Evolutionary conservation across 2,329 filamentous ascomycete species (phyloP).

Genomic region (Simplicillium sp.): DNA sequence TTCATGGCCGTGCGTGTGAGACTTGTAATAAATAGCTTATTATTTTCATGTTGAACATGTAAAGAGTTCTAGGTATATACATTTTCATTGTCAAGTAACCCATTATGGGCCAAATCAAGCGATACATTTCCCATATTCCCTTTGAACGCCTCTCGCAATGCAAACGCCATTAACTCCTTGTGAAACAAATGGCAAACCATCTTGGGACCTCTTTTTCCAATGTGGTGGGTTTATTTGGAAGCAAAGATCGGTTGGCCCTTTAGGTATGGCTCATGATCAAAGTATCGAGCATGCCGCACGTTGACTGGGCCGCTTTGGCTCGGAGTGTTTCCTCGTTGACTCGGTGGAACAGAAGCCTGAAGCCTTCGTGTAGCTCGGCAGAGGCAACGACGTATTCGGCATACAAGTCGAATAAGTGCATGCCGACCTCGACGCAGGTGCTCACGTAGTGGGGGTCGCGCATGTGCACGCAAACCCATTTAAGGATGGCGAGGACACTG

Average conservation of each 20-base stretch:
- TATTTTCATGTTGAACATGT: too few species aligned
- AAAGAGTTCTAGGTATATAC: too few species aligned
- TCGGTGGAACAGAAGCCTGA: slow-evolving; percentile 58
- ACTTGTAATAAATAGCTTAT: too few species aligned
- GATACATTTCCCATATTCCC: too few species aligned
- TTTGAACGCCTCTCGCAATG: slow-evolving; percentile 10
- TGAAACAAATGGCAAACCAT: too few species aligned
- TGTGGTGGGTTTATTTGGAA: too few species aligned
- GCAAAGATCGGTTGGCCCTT: too few species aligned
- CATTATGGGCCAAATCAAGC: too few species aligned
- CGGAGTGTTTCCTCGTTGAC: slow-evolving; percentile 74
- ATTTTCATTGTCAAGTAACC: too few species aligned
- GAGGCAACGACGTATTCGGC: slow-evolving; percentile 68
- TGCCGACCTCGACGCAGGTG: slow-evolving; percentile 73
- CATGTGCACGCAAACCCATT: slow-evolving; percentile 75
- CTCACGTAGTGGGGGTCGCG: slow-evolving; percentile 72
- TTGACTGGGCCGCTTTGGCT: slow-evolving; percentile 73
- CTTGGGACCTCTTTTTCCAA: too few species aligned
- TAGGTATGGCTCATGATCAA: slow-evolving; percentile 20
- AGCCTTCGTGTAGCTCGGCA: slow-evolving; percentile 59
- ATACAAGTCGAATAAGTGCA: slow-evolving; percentile 81
- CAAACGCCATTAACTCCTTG: slow-evolving; percentile 2
- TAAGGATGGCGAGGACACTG: slow-evolving; percentile 70
- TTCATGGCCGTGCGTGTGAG: too few species aligned
- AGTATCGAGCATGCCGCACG: slow-evolving; percentile 78